Conservation (phyloP, 2,329 filamentous ascomycete genomes). For the Beauveria rudraprayagi region DNA sequence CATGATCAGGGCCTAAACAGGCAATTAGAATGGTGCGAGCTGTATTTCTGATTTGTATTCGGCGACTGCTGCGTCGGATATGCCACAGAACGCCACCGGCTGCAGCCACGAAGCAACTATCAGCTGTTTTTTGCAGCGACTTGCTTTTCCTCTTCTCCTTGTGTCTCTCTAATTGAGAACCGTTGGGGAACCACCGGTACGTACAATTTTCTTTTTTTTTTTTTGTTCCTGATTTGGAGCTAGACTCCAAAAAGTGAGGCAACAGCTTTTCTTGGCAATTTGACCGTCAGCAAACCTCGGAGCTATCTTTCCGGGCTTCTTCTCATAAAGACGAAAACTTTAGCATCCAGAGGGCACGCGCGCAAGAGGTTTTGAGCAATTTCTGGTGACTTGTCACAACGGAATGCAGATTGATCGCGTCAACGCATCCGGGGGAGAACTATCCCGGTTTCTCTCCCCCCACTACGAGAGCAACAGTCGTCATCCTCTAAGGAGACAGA, state of each 20-base stretch:
- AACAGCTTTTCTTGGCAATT: background rate
- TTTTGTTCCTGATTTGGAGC: background rate
- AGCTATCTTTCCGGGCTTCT: background rate
- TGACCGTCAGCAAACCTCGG: background rate
- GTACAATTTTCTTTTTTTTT: background rate
- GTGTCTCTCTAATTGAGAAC: background rate
- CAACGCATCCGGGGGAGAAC: too few relatives aligned
- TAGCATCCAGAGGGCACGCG: too few relatives aligned
- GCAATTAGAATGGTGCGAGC: background rate
- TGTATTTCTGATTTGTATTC: background rate
- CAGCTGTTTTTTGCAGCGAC: background rate
- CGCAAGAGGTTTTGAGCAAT: too few relatives aligned
- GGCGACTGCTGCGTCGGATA: background rate
- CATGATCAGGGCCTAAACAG: slow-evolving; percentile 2
- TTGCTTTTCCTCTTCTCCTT: background rate
- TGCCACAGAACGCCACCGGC: background rate
- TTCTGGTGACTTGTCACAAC: too few relatives aligned
- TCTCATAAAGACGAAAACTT: too few relatives aligned
- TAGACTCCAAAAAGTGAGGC: too few relatives aligned
- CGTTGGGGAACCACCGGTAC: background rate
- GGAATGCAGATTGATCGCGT: too few relatives aligned
- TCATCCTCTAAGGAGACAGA: background rate
- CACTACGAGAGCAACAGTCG: background rate
- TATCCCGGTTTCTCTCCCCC: too few relatives aligned
- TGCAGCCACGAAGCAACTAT: background rate